Evolutionary conservation across 2,329 filamentous ascomycete species (phyloP), one percentile per base, ranked within the genome.

Genomic region (Paracoccidioides lutzii): DNA sequence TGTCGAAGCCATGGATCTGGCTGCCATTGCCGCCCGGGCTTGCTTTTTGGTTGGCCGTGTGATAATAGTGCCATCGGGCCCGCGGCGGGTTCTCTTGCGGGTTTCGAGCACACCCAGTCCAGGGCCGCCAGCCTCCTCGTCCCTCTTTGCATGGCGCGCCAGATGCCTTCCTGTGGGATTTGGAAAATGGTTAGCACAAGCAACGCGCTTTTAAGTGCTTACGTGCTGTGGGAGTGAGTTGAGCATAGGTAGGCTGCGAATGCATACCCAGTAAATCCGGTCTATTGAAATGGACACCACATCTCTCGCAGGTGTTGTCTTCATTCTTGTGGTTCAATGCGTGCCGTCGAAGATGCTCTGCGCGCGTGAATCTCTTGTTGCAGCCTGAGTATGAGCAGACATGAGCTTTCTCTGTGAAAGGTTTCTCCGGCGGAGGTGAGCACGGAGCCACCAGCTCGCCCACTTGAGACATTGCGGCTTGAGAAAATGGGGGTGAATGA

Each of bases 201-300:
- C 55, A 22, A 22, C 22, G 1, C 22, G 22, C 22, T 22, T 22
- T 22, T 22, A 22, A 22, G 22, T 22, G 22, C 22, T 22, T 22
- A 22, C 1, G 22, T 22, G 22, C 22, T 22, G 2, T 22, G 22
- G 22, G 22, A 22, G 22, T 22, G 22, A 22, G 22, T 22, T 22
- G 22, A 22, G 22, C 22, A 22, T n/a, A 48, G 14, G 30, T 32
- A 42, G 10, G 32, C 22, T 22, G 22, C 22, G 14, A 10, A 6
- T 33, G 56, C 73, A 67, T 69, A 79, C 80, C 77, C 56, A 82
- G 67, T 44, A 84, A 67, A 65, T 84, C 81, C 32, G 76, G 78
- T 46, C 81, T 74, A 62, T 80, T 80, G 66, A 83, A 84, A 62
- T 82, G 79, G 33, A 80, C 79, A 56, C 76, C 75, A 59, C 82